Percentiles rank a stretch among this genome's conserved stretches.
Conservation (phyloP, 805 yeast genomes). For the Ogataea corticis region DNA sequence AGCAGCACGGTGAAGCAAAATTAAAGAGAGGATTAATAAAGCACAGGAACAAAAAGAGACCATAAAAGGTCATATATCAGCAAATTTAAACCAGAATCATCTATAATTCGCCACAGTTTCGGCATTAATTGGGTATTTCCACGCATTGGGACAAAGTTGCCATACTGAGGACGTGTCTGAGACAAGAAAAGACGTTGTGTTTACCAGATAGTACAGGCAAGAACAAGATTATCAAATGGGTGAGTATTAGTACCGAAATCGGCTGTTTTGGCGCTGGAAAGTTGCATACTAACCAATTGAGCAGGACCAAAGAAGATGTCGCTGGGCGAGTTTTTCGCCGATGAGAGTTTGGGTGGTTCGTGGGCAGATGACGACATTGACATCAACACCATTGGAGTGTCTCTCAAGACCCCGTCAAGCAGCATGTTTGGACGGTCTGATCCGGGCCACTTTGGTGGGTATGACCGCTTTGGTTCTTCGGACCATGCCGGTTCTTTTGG, state of each 20-base stretch:
- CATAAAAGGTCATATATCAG: neutral
- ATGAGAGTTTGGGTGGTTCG: constrained; percentile 48
- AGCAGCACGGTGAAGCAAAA: constrained; percentile 3
- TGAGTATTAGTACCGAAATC: neutral
- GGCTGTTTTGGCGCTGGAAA: neutral
- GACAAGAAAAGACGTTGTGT: neutral
- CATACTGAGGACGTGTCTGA: neutral
- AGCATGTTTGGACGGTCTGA: constrained; percentile 8
- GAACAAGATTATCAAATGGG: constrained; percentile 8
- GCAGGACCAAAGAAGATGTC: constrained; percentile 44
- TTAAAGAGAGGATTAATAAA: neutral
- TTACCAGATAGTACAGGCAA: neutral
- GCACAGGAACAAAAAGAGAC: neutral
- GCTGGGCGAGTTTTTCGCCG: constrained; percentile 45
- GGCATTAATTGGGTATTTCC: neutral
- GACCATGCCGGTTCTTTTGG: constrained; percentile 5
- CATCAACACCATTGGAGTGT: constrained; percentile 56
- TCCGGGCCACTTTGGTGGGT: constrained; percentile 10
- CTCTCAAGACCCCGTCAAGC: constrained; percentile 24
- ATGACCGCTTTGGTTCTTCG: constrained; percentile 5
- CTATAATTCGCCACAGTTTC: neutral
- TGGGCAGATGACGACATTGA: constrained; percentile 79
- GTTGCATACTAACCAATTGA: constrained; percentile 3
- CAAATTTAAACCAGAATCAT: neutral
- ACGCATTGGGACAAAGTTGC: neutral